Percentiles rank a stretch among this genome's conserved stretches.
Evolutionary conservation across 2,329 filamentous ascomycete species (phyloP).

Genomic region (Setomelanomma holmii): DNA sequence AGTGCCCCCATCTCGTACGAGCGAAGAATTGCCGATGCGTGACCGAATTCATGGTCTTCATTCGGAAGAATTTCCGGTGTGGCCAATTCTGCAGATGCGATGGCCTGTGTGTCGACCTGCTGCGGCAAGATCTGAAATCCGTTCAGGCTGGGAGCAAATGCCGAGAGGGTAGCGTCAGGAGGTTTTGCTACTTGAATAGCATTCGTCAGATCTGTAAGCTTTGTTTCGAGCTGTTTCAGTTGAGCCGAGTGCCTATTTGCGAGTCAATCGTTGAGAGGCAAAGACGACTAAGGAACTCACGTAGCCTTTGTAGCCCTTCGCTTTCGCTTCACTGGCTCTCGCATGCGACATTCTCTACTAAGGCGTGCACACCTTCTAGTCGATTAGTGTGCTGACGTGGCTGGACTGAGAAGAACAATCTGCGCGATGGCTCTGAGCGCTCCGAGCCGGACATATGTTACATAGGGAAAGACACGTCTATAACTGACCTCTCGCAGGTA

Average conservation of each 20-base stretch:
- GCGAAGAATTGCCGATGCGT: too few relatives aligned
- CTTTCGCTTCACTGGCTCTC: neutral
- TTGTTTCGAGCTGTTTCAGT: neutral
- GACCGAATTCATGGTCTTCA: too few relatives aligned
- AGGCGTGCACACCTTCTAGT: conserved; percentile 1
- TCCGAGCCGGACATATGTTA: too few relatives aligned
- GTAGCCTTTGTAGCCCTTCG: neutral
- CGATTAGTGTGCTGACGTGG: too few relatives aligned
- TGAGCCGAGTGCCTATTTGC: neutral
- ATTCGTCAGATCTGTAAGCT: neutral
- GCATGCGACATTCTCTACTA: neutral
- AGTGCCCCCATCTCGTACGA: neutral
- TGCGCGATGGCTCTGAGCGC: too few relatives aligned
- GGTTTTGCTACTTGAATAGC: neutral
- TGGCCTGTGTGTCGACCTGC: too few relatives aligned
- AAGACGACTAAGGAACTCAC: neutral
- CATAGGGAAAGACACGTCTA: neutral
- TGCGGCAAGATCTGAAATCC: too few relatives aligned
- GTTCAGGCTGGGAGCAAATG: too few relatives aligned
- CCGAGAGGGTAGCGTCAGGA: neutral
- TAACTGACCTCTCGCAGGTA: conserved; percentile 3
- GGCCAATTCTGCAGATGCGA: too few relatives aligned
- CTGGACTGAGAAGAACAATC: too few relatives aligned
- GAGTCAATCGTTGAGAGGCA: neutral
- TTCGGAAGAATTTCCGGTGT: too few relatives aligned